A percentile compares a stretch with the other conserved stretches of the same genome.
Conservation (phyloP, 108 stramenopile species). For the Chaetoceros tenuissimus region DNA sequence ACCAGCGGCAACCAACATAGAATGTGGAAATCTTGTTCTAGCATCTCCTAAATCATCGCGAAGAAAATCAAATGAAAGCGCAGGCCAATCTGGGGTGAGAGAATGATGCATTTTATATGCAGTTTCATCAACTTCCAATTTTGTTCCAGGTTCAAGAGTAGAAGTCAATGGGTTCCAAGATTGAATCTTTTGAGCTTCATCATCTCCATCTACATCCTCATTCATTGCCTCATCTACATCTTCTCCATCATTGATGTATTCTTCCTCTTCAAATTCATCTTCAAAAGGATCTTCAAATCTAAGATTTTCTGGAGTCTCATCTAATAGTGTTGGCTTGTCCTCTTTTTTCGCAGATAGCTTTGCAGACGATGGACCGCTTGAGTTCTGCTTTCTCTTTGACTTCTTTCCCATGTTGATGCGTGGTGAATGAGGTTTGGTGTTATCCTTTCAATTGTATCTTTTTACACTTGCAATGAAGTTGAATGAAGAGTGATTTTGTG, state of each 20-base stretch:
- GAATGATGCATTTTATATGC: slow-evolving; percentile 98
- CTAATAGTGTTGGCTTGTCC: slow-evolving; percentile 11
- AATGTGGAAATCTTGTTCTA: slow-evolving; percentile 84
- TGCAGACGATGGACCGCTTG: slow-evolving; percentile 3
- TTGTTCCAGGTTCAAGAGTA: slow-evolving; percentile 11
- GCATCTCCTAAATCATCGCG: slow-evolving; percentile 78
- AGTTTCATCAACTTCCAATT: slow-evolving; percentile 89
- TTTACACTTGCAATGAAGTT: too few species aligned
- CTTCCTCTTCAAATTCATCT: slow-evolving; percentile 66
- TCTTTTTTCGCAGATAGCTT: slow-evolving; percentile 8
- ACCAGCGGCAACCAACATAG: slow-evolving; percentile 80
- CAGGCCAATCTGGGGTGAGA: slow-evolving; percentile 91
- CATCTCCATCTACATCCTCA: slow-evolving; percentile 36
- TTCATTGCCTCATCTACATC: slow-evolving; percentile 52
- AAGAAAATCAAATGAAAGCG: slow-evolving; percentile 87
- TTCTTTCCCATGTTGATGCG: slow-evolving; percentile 59
- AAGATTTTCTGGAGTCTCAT: slow-evolving; percentile 57
- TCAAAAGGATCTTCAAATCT: slow-evolving; percentile 75
- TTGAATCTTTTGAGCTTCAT: slow-evolving; percentile 28
- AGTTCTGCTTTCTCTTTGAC: slow-evolving; percentile 34
- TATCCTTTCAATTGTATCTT: too few species aligned
- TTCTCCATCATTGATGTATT: slow-evolving; percentile 26
- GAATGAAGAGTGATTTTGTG: too few species aligned
- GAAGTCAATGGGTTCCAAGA: slow-evolving; percentile 40
- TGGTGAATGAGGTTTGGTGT: too few species aligned